phyloP scores from a whole-genome alignment of 345 rosid species.

The Brassica cretica region DNA sequence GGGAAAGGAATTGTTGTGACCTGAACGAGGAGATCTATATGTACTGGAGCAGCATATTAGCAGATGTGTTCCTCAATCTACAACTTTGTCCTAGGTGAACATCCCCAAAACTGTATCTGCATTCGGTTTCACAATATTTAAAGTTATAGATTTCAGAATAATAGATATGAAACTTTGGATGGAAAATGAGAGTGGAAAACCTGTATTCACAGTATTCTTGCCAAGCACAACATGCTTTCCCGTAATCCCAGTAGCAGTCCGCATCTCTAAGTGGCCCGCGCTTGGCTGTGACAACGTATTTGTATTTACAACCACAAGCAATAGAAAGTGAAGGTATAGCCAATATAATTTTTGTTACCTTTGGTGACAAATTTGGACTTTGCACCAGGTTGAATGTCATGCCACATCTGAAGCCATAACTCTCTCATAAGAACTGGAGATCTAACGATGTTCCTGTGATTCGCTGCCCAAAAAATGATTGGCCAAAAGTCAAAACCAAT shows the following conservation, averaged over 20 bases:
- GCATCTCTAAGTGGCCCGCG: constrained; percentile 92
- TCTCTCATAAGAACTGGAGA: constrained; percentile 92
- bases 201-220: constrained; percentile 94
- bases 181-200: constrained; percentile 43
- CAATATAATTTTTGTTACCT: constrained; percentile 48
- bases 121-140: background rate
- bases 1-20: background rate
- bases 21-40: background rate
- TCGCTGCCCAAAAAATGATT: constrained; percentile 56
- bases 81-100: constrained; percentile 99
- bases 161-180: background rate
- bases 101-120: constrained; percentile 38
- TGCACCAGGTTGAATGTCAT: constrained; percentile 70
- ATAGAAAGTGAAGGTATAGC: background rate
- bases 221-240: constrained; percentile 96
- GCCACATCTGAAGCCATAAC: constrained; percentile 99
- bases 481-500: background rate
- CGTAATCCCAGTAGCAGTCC: constrained; percentile 99
- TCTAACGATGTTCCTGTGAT: constrained; percentile 94
- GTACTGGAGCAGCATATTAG: constrained; percentile 41
- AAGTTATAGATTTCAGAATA: background rate
- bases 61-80: constrained; percentile 72
- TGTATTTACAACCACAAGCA: constrained; percentile 20
- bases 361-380: constrained; percentile 77
- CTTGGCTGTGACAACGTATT: constrained; percentile 53